Conservation (phyloP, 495 filamentous ascomycete species). For the Neurospora tetraspora region DNA sequence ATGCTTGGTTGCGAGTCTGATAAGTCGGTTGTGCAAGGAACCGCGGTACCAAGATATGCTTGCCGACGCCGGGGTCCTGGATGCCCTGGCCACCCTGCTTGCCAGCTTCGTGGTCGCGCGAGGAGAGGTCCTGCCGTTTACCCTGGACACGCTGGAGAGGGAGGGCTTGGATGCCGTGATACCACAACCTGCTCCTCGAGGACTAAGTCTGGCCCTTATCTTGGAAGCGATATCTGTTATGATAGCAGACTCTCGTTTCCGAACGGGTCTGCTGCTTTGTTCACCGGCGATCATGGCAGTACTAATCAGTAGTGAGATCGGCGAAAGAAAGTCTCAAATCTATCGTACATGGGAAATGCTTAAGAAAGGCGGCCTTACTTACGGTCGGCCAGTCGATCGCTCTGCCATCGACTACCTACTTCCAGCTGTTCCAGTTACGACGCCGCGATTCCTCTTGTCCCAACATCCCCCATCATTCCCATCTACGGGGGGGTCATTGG, state of each 20-base stretch:
- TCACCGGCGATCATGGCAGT: constrained; percentile 65
- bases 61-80: constrained; percentile 62
- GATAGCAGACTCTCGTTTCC: constrained; percentile 66
- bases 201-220: constrained; percentile 54
- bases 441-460: constrained; percentile 4
- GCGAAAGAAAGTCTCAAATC: constrained; percentile 11
- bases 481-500: constrained; percentile 40
- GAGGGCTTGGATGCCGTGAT: constrained; percentile 37
- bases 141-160: constrained; percentile 30
- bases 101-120: constrained; percentile 61
- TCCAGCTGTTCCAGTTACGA: constrained; percentile 32
- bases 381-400: constrained; percentile 12
- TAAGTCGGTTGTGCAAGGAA: constrained; percentile 52
- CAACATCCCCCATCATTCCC: constrained; percentile 40
- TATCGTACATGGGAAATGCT: constrained; percentile 25
- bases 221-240: constrained; percentile 77
- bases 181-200: constrained; percentile 46
- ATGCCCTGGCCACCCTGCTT: constrained; percentile 67
- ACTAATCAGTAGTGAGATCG: constrained; percentile 42
- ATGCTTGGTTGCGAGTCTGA: constrained; percentile 52
- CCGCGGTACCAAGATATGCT: constrained; percentile 59
- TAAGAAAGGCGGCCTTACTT: constrained; percentile 20
- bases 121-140: constrained; percentile 53
- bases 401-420: constrained; percentile 53
- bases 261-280: constrained; percentile 66